These are phyloP conservation scores for Drosera capensis DNA, from an alignment of 148 eudicot species.

Conservation along the genomic window DNA sequence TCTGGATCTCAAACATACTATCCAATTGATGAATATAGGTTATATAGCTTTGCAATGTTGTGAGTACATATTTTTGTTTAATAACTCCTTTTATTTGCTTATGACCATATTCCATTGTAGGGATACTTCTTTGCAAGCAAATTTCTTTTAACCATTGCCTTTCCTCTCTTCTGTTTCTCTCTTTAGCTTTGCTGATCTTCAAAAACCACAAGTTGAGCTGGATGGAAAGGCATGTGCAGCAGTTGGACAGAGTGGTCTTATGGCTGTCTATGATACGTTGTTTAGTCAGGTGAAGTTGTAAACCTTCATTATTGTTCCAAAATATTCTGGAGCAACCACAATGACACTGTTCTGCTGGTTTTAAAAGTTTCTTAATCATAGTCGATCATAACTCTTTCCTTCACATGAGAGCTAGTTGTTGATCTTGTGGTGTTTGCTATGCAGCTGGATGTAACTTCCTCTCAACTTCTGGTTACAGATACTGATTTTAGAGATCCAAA, in stretches of 20 bases:
- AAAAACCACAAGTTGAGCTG: constrained; percentile 88
- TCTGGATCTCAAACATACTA: no score
- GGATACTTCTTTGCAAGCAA: not conserved
- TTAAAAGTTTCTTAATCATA: not conserved
- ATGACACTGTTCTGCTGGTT: no score
- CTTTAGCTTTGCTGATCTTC: constrained; percentile 91
- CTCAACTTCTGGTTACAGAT: constrained; percentile 94
- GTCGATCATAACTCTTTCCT: not conserved
- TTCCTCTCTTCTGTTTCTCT: constrained; percentile 5
- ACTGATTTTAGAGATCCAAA: constrained; percentile 79
- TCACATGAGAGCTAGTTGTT: not conserved
- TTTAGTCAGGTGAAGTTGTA: constrained; percentile 62
- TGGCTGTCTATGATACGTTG: constrained; percentile 89
- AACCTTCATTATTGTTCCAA: no score
- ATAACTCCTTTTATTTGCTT: no score
- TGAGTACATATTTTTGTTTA: no score
- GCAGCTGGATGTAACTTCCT: constrained; percentile 87
- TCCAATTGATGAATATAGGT: no score
- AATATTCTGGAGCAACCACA: no score
- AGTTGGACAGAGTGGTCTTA: constrained; percentile 94
- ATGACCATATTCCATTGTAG: not conserved
- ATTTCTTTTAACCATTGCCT: not conserved
- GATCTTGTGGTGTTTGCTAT: constrained; percentile 11
- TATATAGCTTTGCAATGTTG: no score
- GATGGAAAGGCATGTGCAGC: constrained; percentile 99